Conservation (phyloP, 176 grass and related monocot genomes). For the Carex littledalei region DNA sequence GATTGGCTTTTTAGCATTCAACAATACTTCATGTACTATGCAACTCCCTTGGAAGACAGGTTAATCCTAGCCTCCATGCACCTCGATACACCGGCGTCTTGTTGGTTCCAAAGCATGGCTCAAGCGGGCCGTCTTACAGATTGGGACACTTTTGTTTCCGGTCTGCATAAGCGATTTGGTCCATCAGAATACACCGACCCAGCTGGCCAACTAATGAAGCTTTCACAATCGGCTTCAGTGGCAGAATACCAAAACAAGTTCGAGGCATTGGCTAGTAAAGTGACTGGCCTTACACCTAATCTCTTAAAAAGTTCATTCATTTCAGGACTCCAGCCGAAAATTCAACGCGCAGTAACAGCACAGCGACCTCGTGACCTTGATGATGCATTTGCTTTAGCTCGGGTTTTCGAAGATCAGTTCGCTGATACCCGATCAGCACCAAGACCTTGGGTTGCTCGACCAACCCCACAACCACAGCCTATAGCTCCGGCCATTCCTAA, state of each 20-base stretch:
- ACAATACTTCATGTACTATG: neutral
- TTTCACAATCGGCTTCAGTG: conserved; percentile 14
- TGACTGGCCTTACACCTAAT: neutral
- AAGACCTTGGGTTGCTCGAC: neutral
- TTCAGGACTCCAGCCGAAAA: neutral
- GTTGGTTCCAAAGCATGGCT: neutral
- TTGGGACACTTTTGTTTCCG: neutral
- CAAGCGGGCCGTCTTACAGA: neutral
- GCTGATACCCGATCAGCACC: neutral
- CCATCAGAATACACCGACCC: neutral
- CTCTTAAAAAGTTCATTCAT: neutral
- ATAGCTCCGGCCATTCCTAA: neutral
- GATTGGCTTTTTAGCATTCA: conserved; percentile 15
- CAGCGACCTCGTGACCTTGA: neutral
- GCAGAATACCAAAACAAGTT: conserved; percentile 1
- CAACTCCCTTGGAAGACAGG: neutral
- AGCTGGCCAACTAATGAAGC: conserved; percentile 9
- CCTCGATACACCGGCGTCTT: neutral
- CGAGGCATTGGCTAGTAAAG: conserved; percentile 14
- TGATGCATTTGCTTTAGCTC: conserved; percentile 2
- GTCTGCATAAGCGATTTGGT: neutral
- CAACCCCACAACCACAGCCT: neutral
- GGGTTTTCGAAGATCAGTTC: conserved; percentile 3
- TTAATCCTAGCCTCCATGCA: conserved; percentile 12
- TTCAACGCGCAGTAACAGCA: neutral